A percentile compares a stretch with the other conserved stretches of the same genome.
phyloP scores from a whole-genome alignment of 345 rosid species.

The Lumnitzera littorea region DNA sequence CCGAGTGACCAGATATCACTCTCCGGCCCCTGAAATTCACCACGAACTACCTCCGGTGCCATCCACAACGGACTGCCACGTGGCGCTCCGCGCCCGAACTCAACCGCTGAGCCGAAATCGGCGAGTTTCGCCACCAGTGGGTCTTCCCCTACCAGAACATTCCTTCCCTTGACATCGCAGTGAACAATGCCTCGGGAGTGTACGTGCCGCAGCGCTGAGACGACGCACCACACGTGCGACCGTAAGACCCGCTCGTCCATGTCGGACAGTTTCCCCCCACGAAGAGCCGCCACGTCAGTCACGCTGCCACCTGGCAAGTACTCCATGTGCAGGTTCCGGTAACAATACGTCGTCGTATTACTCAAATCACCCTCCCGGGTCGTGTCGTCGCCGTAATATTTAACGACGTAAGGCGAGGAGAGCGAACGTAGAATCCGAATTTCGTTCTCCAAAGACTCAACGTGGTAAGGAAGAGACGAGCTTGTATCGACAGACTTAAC shows the following conservation, averaged over 20 bases:
- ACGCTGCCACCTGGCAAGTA: slow-evolving; percentile 55
- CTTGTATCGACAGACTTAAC: slow-evolving; percentile 47
- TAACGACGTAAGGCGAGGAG: slow-evolving; percentile 38
- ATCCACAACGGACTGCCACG: slow-evolving; percentile 92
- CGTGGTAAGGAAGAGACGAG: slow-evolving; percentile 27
- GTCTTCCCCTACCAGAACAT: slow-evolving; percentile 37
- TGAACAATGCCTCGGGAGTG: slow-evolving; percentile 59
- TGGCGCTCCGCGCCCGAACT: slow-evolving; percentile 17
- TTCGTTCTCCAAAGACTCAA: slow-evolving; percentile 49
- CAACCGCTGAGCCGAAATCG: slow-evolving; percentile 65
- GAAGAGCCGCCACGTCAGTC: slow-evolving; percentile 23
- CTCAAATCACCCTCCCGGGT: slow-evolving; percentile 11
- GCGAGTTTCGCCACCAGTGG: slow-evolving; percentile 45
- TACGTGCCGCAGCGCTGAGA: slow-evolving; percentile 46
- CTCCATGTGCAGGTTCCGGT: slow-evolving; percentile 63
- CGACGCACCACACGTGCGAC: slow-evolving; percentile 43
- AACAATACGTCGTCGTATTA: slow-evolving; percentile 12
- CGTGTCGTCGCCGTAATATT: slow-evolving; percentile 44
- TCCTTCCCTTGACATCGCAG: slow-evolving; percentile 72
- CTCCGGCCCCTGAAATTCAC: slow-evolving; percentile 64
- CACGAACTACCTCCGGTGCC: slow-evolving; percentile 82
- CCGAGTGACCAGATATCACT: slow-evolving; percentile 87
- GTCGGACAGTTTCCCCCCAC: slow-evolving; percentile 9
- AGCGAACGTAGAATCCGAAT: slow-evolving; percentile 41
- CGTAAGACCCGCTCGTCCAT: slow-evolving; percentile 30